Percentiles rank a stretch among this genome's conserved stretches.
phyloP scores from a whole-genome alignment of 805 yeast species.

The Ogataea pignaliae region DNA sequence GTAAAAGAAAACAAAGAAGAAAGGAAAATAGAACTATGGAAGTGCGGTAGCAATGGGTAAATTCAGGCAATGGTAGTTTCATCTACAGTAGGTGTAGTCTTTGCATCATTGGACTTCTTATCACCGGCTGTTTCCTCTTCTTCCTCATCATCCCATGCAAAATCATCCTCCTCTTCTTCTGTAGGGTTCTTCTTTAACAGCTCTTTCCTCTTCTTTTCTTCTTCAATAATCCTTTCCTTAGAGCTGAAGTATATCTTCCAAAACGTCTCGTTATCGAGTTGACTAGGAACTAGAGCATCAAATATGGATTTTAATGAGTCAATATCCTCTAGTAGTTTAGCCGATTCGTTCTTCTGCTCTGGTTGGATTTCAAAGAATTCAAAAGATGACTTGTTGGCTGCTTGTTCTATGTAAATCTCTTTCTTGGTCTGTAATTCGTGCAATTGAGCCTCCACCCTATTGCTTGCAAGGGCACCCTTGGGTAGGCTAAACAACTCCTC shows the following conservation, averaged over 20 bases:
- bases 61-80: background rate
- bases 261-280: constrained; percentile 52
- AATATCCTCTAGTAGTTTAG: constrained; percentile 39
- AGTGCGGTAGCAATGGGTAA: no score
- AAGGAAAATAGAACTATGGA: no score
- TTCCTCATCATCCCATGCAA: constrained; percentile 49
- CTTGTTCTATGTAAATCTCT: constrained; percentile 36
- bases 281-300: constrained; percentile 62
- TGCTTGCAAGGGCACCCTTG: constrained; percentile 35
- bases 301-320: constrained; percentile 51
- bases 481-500: constrained; percentile 43
- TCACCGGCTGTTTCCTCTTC: constrained; percentile 42
- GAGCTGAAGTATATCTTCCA: constrained; percentile 70
- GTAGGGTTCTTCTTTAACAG: constrained; percentile 41
- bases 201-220: constrained; percentile 63
- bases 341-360: constrained; percentile 43
- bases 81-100: constrained; percentile 1
- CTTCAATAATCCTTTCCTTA: constrained; percentile 48
- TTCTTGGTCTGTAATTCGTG: constrained; percentile 48
- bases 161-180: constrained; percentile 41
- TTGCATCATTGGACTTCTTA: constrained; percentile 4
- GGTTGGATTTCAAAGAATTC: constrained; percentile 38
- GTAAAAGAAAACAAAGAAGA: no score
- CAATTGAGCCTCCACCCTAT: constrained; percentile 61
- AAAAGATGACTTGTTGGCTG: constrained; percentile 31